A percentile compares a stretch with the other conserved stretches of the same genome.
These are phyloP conservation scores for Naganishia kalamii DNA, from an alignment of 768 basidiomycete species.

Conservation along the genomic window DNA sequence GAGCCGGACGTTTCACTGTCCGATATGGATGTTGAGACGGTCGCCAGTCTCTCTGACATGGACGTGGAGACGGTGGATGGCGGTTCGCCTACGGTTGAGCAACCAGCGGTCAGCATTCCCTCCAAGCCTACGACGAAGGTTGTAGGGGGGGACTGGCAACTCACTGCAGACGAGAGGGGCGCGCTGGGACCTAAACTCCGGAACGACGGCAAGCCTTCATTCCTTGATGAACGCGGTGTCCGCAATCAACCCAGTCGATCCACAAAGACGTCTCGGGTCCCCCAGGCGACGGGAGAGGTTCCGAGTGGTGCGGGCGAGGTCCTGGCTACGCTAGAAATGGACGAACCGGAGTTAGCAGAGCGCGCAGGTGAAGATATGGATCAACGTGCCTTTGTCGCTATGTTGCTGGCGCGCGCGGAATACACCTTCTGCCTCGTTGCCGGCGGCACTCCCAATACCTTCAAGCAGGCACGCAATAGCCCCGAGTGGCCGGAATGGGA, in stretches of 20 bases:
- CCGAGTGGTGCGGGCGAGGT: no score
- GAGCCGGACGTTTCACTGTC: no score
- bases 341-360: no score
- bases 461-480: neutral
- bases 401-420: neutral
- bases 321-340: no score
- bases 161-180: neutral
- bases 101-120: no score
- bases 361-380: no score
- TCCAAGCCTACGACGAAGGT: no score
- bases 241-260: neutral
- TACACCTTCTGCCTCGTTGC: neutral
- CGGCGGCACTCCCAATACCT: neutral
- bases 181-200: neutral
- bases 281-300: neutral
- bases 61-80: no score
- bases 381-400: no score
- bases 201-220: neutral
- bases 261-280: neutral
- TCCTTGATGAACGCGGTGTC: neutral
- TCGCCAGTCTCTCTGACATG: no score
- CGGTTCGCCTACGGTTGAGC: no score
- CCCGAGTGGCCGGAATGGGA: slow-evolving; percentile 7
- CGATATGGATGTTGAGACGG: no score
- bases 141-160: neutral